A percentile compares a stretch with the other conserved stretches of the same genome.
Evolutionary conservation across 2,329 filamentous ascomycete species (phyloP).

Genomic region (Xylaria sp.): DNA sequence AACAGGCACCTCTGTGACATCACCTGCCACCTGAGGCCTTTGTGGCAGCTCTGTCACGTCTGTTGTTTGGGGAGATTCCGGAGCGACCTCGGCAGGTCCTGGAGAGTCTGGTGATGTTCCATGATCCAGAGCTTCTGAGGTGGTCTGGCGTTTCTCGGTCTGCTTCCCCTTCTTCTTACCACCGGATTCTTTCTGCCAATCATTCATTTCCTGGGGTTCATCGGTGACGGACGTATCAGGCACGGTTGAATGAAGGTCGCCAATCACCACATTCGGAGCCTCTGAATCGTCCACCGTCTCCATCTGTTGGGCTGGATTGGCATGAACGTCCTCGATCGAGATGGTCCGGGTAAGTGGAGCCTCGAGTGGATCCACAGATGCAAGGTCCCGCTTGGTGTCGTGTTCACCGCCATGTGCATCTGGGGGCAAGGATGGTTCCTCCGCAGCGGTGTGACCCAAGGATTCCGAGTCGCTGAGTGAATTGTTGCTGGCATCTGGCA

Average conservation of each 20-base stretch:
- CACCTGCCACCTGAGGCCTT: constrained; percentile 3
- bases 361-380: constrained; percentile 19
- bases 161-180: constrained; percentile 40
- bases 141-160: constrained; percentile 32
- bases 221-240: constrained; percentile 8
- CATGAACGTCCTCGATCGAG: constrained; percentile 20
- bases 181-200: constrained; percentile 31
- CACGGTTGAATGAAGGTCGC: constrained; percentile 18
- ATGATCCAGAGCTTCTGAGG: constrained; percentile 16
- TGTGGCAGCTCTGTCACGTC: constrained; percentile 8
- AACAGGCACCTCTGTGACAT: constrained; percentile 10
- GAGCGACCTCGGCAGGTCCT: constrained; percentile 5
- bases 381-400: constrained; percentile 23
- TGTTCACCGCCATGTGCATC: constrained; percentile 30
- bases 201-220: constrained; percentile 26
- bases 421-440: constrained; percentile 25
- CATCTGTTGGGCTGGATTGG: constrained; percentile 20
- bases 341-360: constrained; percentile 19
- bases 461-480: constrained; percentile 18
- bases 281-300: constrained; percentile 18
- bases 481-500: constrained; percentile 10
- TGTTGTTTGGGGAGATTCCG: constrained; percentile 14
- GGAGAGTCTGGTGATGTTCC: constrained; percentile 5
- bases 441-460: constrained; percentile 22
- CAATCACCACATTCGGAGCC: constrained; percentile 5